A percentile compares a stretch with the other conserved stretches of the same genome.
phyloP scores from a whole-genome alignment of 805 yeast species.

The Clavispora vitiphila region DNA sequence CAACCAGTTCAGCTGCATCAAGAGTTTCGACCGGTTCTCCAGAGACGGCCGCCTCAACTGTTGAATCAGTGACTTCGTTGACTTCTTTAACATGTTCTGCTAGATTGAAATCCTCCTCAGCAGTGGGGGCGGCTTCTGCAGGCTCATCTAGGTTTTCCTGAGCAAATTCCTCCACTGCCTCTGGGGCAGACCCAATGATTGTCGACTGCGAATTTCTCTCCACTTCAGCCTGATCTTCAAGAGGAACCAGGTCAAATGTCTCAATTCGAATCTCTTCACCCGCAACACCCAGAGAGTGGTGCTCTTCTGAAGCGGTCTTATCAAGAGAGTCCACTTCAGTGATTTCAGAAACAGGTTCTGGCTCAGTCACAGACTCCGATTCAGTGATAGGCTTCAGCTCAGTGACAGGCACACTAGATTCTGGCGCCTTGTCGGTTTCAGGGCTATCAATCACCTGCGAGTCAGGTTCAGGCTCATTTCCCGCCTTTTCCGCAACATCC shows the following conservation, averaged over 20 bases:
- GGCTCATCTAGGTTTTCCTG: slow-evolving; percentile 3
- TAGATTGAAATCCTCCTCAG: neutral
- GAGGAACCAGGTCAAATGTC: slow-evolving; percentile 9
- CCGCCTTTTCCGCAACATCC: neutral
- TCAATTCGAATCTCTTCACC: slow-evolving; percentile 3
- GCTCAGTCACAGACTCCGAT: neutral
- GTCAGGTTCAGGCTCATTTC: neutral
- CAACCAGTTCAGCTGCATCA: neutral
- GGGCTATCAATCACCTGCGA: neutral
- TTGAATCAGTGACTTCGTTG: neutral
- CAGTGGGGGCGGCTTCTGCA: neutral
- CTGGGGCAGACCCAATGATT: neutral
- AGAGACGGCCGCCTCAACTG: neutral
- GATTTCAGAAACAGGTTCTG: too few species aligned
- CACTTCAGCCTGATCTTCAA: neutral
- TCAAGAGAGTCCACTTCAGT: neutral
- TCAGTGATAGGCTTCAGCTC: neutral
- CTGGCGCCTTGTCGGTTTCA: neutral
- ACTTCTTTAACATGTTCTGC: neutral
- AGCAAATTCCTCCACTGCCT: slow-evolving; percentile 4
- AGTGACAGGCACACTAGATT: neutral
- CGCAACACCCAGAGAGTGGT: neutral
- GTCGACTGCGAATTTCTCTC: slow-evolving; percentile 8
- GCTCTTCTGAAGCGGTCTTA: neutral
- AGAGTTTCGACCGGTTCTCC: slow-evolving; percentile 2